Evolutionary conservation across 2,329 filamentous ascomycete species (phyloP).

Genomic region (Aspergillus ochraceus): DNA sequence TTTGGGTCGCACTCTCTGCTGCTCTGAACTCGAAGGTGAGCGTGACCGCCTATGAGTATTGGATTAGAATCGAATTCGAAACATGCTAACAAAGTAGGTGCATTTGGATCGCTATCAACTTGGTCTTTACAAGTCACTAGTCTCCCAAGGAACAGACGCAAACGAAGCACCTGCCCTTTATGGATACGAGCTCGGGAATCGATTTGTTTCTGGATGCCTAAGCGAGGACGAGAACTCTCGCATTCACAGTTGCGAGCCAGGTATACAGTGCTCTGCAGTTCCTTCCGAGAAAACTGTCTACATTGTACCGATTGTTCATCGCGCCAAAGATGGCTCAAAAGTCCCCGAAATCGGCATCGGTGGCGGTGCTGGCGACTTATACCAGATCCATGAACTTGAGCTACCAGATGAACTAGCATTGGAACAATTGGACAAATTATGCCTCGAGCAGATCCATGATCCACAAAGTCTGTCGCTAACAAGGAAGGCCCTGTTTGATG

Average conservation of each 20-base stretch:
- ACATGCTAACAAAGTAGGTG: constrained; percentile 50
- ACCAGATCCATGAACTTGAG: constrained; percentile 67
- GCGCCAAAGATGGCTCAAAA: constrained; percentile 56
- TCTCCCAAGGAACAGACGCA: constrained; percentile 44
- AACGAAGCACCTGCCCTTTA: constrained; percentile 67
- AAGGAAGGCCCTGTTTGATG: constrained; percentile 30
- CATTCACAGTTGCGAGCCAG: constrained; percentile 84
- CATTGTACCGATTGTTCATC: constrained; percentile 76
- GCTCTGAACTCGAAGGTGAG: constrained; percentile 64
- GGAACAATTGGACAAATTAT: constrained; percentile 56
- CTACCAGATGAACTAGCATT: constrained; percentile 51
- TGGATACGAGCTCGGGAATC: constrained; percentile 75
- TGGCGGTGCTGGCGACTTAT: constrained; percentile 74
- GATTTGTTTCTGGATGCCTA: constrained; percentile 67
- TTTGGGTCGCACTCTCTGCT: constrained; percentile 79
- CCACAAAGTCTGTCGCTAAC: constrained; percentile 26
- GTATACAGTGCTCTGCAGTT: constrained; percentile 46
- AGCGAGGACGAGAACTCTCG: constrained; percentile 63
- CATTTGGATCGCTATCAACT: constrained; percentile 83
- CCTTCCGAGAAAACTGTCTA: constrained; percentile 61
- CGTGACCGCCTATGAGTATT: not conserved
- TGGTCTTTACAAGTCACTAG: constrained; percentile 67
- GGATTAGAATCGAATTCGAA: not conserved
- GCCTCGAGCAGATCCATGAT: constrained; percentile 40
- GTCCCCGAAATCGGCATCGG: constrained; percentile 74